These are phyloP conservation scores for Boletellus deceptivus DNA, from an alignment of 1,284 basidiomycete genomes.

Conservation along the genomic window DNA sequence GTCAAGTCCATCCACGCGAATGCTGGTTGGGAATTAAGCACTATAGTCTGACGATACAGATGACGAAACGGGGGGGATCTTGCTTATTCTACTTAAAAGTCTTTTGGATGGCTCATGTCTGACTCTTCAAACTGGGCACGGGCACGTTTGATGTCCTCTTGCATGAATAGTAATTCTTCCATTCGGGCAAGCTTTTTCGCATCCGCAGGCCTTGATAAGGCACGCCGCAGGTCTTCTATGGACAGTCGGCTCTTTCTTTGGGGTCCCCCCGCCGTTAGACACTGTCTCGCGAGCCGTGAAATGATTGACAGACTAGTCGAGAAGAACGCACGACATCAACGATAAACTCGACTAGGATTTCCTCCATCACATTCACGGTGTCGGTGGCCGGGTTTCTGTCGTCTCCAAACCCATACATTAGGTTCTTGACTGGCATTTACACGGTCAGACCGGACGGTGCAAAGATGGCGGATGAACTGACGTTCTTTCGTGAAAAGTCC, in stretches of 20 bases:
- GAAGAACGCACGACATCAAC: slow-evolving; percentile 72
- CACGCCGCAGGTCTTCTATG: slow-evolving; percentile 78
- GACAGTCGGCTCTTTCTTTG: slow-evolving; percentile 70
- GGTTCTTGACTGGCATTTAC: slow-evolving; percentile 62
- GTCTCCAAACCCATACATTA: slow-evolving; percentile 97
- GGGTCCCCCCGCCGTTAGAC: slow-evolving; percentile 65
- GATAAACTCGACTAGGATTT: slow-evolving; percentile 90
- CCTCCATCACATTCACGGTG: slow-evolving; percentile 89
- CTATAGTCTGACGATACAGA: slow-evolving; percentile 6
- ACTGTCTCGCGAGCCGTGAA: slow-evolving; percentile 43
- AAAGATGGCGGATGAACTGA: slow-evolving; percentile 39
- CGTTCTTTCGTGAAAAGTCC: slow-evolving; percentile 78
- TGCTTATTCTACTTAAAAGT: slow-evolving; percentile 34
- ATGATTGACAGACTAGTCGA: slow-evolving; percentile 9
- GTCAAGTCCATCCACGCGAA: not conserved
- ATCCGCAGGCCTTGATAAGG: slow-evolving; percentile 72
- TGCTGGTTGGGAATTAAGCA: slow-evolving; percentile 1
- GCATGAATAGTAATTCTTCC: slow-evolving; percentile 88
- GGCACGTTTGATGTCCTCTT: slow-evolving; percentile 89
- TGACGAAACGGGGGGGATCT: slow-evolving; percentile 7
- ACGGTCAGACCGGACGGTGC: slow-evolving; percentile 7
- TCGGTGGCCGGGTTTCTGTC: slow-evolving; percentile 85
- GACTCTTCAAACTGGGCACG: slow-evolving; percentile 74
- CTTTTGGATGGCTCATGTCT: slow-evolving; percentile 53
- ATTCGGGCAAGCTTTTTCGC: slow-evolving; percentile 85